phyloP scores from a whole-genome alignment of 345 rosid genomes.

The Citrus glauca region DNA sequence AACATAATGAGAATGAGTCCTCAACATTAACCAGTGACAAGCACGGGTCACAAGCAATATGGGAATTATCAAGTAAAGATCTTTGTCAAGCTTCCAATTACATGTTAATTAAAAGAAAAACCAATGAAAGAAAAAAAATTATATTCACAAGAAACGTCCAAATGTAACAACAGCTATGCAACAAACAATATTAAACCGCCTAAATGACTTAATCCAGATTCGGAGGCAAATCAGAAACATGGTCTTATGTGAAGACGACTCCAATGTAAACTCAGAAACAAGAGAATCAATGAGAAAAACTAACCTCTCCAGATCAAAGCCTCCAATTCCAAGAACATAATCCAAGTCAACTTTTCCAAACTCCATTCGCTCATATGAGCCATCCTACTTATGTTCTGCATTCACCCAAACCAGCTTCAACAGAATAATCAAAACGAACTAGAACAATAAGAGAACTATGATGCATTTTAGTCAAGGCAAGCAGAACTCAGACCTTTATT shows the following conservation, averaged over 20 bases:
- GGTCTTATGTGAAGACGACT: neutral
- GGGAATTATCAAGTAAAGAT: neutral
- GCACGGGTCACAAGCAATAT: too few relatives aligned
- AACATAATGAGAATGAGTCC: neutral
- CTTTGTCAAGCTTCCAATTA: neutral
- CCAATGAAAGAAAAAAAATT: neutral
- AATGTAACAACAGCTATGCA: neutral
- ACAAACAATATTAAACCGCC: neutral
- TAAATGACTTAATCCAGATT: neutral
- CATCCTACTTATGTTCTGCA: slow-evolving; percentile 74
- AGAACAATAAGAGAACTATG: neutral
- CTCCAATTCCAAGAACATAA: slow-evolving; percentile 97
- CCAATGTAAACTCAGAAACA: slow-evolving; percentile 9
- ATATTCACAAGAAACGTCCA: neutral
- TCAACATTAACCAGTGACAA: neutral
- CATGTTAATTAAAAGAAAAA: neutral
- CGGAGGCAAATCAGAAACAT: neutral
- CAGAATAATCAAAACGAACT: slow-evolving; percentile 1
- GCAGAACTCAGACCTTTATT: slow-evolving; percentile 48
- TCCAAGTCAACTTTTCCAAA: slow-evolving; percentile 92
- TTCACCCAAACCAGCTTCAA: slow-evolving; percentile 14
- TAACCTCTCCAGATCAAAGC: slow-evolving; percentile 96
- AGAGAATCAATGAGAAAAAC: slow-evolving; percentile 15
- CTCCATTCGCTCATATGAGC: slow-evolving; percentile 66
- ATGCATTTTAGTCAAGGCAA: neutral